Percentiles rank a stretch among this genome's conserved stretches.
These are phyloP conservation scores for Botrytis pseudocinerea DNA, from an alignment of 2,329 filamentous ascomycete genomes.

Conservation along the genomic window DNA sequence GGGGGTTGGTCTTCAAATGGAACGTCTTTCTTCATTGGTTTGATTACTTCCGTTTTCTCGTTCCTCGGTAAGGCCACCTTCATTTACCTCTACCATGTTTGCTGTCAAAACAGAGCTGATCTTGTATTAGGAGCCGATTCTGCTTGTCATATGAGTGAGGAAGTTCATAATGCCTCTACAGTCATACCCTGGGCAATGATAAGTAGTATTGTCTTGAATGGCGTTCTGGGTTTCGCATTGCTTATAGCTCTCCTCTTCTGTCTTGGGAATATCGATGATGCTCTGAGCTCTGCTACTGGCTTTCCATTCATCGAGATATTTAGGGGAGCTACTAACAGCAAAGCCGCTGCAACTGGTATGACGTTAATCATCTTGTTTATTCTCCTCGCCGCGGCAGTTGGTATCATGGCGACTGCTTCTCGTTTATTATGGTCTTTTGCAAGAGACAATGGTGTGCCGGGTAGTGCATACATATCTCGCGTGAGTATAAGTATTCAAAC, in stretches of 20 bases:
- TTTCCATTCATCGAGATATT: conserved; percentile 55
- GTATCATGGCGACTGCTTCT: conserved; percentile 41
- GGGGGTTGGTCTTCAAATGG: conserved; percentile 39
- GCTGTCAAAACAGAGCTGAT: not conserved
- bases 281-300: conserved; percentile 44
- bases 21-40: conserved; percentile 42
- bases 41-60: conserved; percentile 26
- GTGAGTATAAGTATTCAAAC: conserved; percentile 25
- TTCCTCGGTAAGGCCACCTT: conserved; percentile 17
- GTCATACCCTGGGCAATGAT: conserved; percentile 43
- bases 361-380: conserved; percentile 46
- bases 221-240: conserved; percentile 46
- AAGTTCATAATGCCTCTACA: conserved; percentile 23
- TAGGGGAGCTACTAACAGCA: conserved; percentile 48
- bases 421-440: conserved; percentile 47
- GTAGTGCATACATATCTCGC: conserved; percentile 43
- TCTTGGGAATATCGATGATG: conserved; percentile 41
- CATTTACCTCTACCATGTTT: not conserved
- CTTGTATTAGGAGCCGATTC: conserved; percentile 14
- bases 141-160: conserved; percentile 25
- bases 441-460: conserved; percentile 48
- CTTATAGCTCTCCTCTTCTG: conserved; percentile 43
- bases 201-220: conserved; percentile 49
- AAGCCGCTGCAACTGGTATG: conserved; percentile 50
- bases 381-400: conserved; percentile 43